phyloP scores from a whole-genome alignment of 805 yeast species.

The Starmerella riodocensis region DNA sequence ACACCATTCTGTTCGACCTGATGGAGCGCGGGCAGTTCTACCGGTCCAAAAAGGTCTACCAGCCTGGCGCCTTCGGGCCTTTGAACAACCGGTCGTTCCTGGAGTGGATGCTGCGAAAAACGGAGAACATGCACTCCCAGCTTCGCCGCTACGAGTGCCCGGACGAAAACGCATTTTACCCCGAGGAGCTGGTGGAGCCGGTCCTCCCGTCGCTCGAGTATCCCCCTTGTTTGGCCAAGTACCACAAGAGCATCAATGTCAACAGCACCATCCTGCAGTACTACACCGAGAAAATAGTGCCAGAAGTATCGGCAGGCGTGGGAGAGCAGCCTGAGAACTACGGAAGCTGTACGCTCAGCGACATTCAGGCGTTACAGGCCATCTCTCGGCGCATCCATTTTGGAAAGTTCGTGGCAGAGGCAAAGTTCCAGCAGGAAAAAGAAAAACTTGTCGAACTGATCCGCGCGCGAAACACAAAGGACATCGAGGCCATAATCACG shows the following conservation, averaged over 20 bases:
- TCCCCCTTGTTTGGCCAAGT: conserved; percentile 65
- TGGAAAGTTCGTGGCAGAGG: conserved; percentile 95
- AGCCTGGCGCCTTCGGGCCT: conserved; percentile 43
- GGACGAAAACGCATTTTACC: conserved; percentile 84
- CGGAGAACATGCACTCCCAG: conserved; percentile 65
- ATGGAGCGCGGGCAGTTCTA: conserved; percentile 87
- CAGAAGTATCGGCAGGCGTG: conserved; percentile 51
- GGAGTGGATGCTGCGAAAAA: conserved; percentile 70
- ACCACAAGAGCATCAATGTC: conserved; percentile 61
- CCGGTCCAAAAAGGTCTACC: conserved; percentile 62
- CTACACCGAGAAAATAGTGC: conserved; percentile 65
- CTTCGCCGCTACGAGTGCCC: conserved; percentile 87
- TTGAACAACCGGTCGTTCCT: conserved; percentile 62
- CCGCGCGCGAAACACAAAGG: conserved; percentile 47
- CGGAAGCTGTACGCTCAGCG: conserved; percentile 76
- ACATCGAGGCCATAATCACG: conserved; percentile 71
- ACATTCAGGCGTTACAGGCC: conserved; percentile 77
- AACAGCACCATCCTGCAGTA: conserved; percentile 53
- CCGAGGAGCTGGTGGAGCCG: conserved; percentile 48
- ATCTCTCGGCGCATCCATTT: conserved; percentile 87
- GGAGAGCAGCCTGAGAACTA: conserved; percentile 71
- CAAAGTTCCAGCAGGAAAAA: conserved; percentile 63
- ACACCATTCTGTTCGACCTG: conserved; percentile 80
- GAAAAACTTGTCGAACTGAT: conserved; percentile 55
- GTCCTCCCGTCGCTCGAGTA: conserved; percentile 66